These are phyloP conservation scores for Priceomyces carsonii DNA, from an alignment of 805 yeast species.

Conservation along the genomic window DNA sequence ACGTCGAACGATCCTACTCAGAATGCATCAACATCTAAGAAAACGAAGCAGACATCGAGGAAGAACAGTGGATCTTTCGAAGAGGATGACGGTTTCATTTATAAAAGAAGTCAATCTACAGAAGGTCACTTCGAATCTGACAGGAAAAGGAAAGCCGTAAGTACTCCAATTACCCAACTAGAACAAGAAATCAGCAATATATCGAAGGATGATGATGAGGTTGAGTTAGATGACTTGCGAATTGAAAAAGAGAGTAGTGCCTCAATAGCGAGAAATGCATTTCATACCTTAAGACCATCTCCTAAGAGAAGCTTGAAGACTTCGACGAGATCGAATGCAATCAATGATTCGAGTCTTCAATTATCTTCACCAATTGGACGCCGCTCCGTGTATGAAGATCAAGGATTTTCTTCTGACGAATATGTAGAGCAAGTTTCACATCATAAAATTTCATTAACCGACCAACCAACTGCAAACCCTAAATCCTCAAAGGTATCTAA, in stretches of 20 bases:
- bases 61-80: conserved; percentile 12
- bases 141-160: conserved; percentile 13
- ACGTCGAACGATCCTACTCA: conserved; percentile 7
- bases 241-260: conserved; percentile 1
- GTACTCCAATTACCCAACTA: conserved; percentile 26
- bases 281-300: conserved; percentile 3
- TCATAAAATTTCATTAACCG: conserved; percentile 22
- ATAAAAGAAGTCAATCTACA: conserved; percentile 23
- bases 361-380: conserved; percentile 10
- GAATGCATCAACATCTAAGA: not conserved
- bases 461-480: too few species aligned
- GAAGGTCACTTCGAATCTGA: conserved; percentile 3
- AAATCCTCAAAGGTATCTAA: too few species aligned
- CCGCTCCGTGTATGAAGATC: conserved; percentile 3
- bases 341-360: conserved; percentile 8
- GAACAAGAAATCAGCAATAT: conserved; percentile 18
- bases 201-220: conserved; percentile 15
- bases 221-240: conserved; percentile 11
- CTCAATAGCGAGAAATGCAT: conserved; percentile 1
- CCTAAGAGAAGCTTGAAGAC: not conserved
- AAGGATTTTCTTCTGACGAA: conserved; percentile 16
- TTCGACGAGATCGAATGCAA: not conserved
- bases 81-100: conserved; percentile 36
- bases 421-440: conserved; percentile 33
- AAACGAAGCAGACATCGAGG: not conserved